Evolutionary conservation across 805 yeast species (phyloP).

Genomic region (Schizosaccharomyces cryophilus): DNA sequence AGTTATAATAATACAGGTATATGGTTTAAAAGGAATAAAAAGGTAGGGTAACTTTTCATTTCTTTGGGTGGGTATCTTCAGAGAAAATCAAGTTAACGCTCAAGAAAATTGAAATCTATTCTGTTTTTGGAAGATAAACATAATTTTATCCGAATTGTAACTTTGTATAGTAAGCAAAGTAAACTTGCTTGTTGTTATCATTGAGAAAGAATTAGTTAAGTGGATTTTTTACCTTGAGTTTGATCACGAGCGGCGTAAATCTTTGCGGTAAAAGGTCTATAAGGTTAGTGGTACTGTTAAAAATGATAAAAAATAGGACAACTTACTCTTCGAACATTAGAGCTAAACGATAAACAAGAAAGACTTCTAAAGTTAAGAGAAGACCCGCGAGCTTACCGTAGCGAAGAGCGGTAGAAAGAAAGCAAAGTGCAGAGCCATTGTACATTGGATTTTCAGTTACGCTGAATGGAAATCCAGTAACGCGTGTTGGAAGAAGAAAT

Average conservation of each 20-base stretch:
- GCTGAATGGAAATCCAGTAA: constrained; percentile 81
- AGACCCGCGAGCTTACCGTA: constrained; percentile 74
- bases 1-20: too few species aligned
- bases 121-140: too few species aligned
- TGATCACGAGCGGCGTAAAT: constrained; percentile 58
- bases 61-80: too few species aligned
- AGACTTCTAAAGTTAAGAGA: constrained; percentile 44
- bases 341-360: constrained; percentile 62
- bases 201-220: background rate
- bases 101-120: too few species aligned
- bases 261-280: constrained; percentile 64
- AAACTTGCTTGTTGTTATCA: too few species aligned
- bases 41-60: too few species aligned
- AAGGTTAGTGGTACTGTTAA: background rate
- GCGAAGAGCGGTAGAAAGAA: constrained; percentile 74
- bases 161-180: too few species aligned
- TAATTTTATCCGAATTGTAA: too few species aligned
- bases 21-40: too few species aligned
- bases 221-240: constrained; percentile 9
- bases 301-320: background rate
- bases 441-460: constrained; percentile 89
- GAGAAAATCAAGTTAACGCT: too few species aligned
- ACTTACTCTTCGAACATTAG: constrained; percentile 51
- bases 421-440: constrained; percentile 70
- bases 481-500: constrained; percentile 71